Base-by-base conservation (phyloP, 306 rosid species). In the Cicer yamashitae region DNA sequence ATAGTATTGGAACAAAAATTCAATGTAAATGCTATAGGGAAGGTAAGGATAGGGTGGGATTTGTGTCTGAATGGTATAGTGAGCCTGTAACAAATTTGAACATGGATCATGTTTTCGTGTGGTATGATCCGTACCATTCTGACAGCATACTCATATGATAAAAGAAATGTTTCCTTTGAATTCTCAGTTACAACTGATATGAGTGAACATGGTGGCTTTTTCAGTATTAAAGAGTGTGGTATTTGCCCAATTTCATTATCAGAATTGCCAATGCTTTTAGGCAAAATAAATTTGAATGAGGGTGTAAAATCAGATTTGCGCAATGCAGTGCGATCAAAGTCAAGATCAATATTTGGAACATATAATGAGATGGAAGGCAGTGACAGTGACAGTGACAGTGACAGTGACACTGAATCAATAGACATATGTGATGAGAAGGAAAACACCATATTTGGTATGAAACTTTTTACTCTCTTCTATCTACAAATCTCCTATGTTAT, bases 101-200 rank as follows among this genome's bases (percentile, higher is more conserved):
- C 2, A 47, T 45, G 6, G 70, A 62, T 60, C 30, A 74, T 74
- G 60, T 60, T 46, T 48, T 8, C 41, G 9, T 65, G 22, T 75
- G 79, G 79, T 65, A 75, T 50, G 71, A 62, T 62, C 79, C 79
- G 8, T 57, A 62, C 63, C 57, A 2, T 25, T 62, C 38, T 75
- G 79, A 48, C 25, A 63, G 1, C 30, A 63, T 39, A 14, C 13
- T 3, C 2, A n/a, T 3, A 44, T 15, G 41, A 17, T 10, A 4
- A 13, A n/a, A 10, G 50, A 51, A n/a, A 51, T 7, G 7, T 63
- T 40, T 40, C 48, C 3, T 63, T 63, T 63, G 69, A 63, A 8
- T 63, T 63, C 13, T 2, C 30, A 8, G 48, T 63, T 40, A 15
- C 50, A 63, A 63, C 13, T 63, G 69, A 63, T n/a, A 39, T 7